Evolutionary conservation across 768 basidiomycete genomes (phyloP), one percentile per base, ranked within the genome.

Genomic region (Lepiota venenata): DNA sequence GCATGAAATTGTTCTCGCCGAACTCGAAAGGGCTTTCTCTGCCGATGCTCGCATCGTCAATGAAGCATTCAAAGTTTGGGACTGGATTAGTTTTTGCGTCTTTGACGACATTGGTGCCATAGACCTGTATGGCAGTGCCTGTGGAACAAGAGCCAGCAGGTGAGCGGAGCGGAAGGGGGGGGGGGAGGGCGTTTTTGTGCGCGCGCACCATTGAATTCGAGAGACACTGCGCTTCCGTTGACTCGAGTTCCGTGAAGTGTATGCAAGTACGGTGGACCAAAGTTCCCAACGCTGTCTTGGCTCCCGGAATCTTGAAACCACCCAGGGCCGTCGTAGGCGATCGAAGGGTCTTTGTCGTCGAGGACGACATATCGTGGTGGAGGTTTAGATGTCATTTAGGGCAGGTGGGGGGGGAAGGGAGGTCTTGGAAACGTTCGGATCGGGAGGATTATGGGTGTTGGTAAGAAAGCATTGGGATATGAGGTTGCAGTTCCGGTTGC

Each of bases 331-430:
- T 50, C 56, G 44, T 73, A 73, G 4, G 54, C 56, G 37, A 74
- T 71, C 27, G 54, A 46, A 0, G 56, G 52, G 56, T 70, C 66
- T 2, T 65, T 64, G 49, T 74, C 73, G 58, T 74, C 73, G 1
- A 74, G 63, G 20, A 72, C 58, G 22, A 69, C 64, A 57, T 61
- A 64, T 40, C 70, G 69, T 21, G 32, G 32, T 11, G 32, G 32
- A 11, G 32, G 32, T 32, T 32, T 32, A 8, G 32, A 32, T 29
- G 29, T 47, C 43, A 21, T 20, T 22, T 14, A 11, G 14, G 21
- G 25, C 12, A 14, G 22, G 10, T 11, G 12, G 16, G n/a, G n/a
- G n/a, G n/a, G n/a, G n/a, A n/a, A n/a, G n/a, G n/a, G 12, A 14
- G 18, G 16, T 8, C 8, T 29, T 29, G 3, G 27, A 29, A 29